phyloP scores from a whole-genome alignment of 139 green algal genomes.

The Picochlorum costavermella region DNA sequence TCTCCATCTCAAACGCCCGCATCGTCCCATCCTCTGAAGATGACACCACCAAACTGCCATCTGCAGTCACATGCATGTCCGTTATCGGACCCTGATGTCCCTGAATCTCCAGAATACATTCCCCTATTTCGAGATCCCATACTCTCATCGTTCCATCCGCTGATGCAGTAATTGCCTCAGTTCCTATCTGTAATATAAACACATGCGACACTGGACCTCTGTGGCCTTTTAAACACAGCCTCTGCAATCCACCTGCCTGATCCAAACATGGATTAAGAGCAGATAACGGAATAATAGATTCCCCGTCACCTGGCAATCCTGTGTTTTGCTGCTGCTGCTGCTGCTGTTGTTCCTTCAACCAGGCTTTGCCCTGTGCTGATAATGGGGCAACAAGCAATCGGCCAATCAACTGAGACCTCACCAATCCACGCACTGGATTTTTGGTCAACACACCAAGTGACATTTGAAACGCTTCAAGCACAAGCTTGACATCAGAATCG shows the following conservation, averaged over 20 bases:
- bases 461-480: conserved; percentile 74
- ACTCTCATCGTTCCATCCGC: conserved; percentile 59
- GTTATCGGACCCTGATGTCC: conserved; percentile 28
- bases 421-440: conserved; percentile 47
- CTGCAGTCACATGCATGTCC: conserved; percentile 25
- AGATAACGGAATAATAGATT: background rate
- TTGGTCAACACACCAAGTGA: conserved; percentile 48
- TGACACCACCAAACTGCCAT: conserved; percentile 39
- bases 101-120: conserved; percentile 63
- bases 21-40: conserved; percentile 34
- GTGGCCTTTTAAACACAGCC: conserved; percentile 72
- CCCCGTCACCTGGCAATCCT: background rate
- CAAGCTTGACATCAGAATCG: conserved; percentile 34
- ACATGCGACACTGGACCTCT: conserved; percentile 37
- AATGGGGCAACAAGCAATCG: conserved; percentile 51
- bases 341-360: conserved; percentile 15
- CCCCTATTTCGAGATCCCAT: conserved; percentile 76
- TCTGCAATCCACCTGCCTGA: conserved; percentile 68
- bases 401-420: conserved; percentile 63
- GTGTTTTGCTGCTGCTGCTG: too few species aligned
- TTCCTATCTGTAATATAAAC: conserved; percentile 57
- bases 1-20: conserved; percentile 41
- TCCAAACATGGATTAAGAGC: conserved; percentile 48
- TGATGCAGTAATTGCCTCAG: conserved; percentile 58
- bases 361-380: conserved; percentile 7